Evolutionary conservation across 2,329 filamentous ascomycete genomes (phyloP), one percentile per base, ranked within the genome.

Genomic region (Colletotrichum spaethianum): DNA sequence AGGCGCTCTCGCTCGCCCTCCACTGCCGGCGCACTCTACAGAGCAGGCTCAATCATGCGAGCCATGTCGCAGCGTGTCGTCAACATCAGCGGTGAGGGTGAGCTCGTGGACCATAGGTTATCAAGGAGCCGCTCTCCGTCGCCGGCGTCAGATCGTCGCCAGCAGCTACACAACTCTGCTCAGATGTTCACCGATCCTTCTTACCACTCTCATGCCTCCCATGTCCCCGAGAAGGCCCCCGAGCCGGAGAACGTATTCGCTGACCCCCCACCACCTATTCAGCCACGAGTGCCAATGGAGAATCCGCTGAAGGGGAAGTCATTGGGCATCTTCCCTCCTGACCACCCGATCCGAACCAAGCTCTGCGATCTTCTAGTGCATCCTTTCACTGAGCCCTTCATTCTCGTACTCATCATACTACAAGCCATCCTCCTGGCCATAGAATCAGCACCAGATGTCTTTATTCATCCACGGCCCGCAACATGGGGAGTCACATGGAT

Each of bases 41-140:
- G 91, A 76, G 93, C 93, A 73, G 90, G 93, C 55, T 94, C 93
- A 11, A 94, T 95, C 76, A 90, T 95, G 82, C 90, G 93, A 75
- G 91, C 91, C 73, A 97, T 99, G 91, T 98, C 97, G 40, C 95
- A 98, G 84, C 94, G 96, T 85, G 95, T 99, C 67, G 96, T 99
- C 78, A 98, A 98, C 79, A 90, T 99, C 77, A 98, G 95, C 82
- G 97, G 97, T 79, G 96, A 98, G 78, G 93, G 92, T 5, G 94
- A 98, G 76, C 85, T 94, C 26, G 87, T 95, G 20, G 94, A 98
- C 80, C 91, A 93, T 74, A 91, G 90, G 63, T 87, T 91, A 31
- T 88, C 90, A 52, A 87, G 90, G 59, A 84, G 85, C 85, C 92
- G 85, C 80, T 92, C 83, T 80, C 89, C 80, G 76, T 91, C 84